Percentiles rank a stretch among this genome's conserved stretches.
Evolutionary conservation across 768 basidiomycete species (phyloP).

Genomic region (Basidioascus undulatus): DNA sequence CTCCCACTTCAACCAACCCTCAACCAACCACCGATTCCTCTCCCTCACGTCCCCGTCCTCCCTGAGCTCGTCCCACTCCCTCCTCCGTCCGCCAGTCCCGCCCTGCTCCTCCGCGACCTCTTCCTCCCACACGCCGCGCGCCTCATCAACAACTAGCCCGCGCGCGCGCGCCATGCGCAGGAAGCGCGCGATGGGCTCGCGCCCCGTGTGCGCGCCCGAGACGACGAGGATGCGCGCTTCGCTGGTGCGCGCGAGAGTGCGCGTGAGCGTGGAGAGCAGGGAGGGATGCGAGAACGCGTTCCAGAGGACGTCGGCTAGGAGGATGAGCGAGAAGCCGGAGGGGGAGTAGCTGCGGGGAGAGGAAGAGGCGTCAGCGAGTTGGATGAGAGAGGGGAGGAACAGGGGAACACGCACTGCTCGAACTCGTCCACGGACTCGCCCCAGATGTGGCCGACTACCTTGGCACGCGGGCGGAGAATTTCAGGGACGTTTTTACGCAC

Average conservation of each 20-base stretch:
- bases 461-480: background rate
- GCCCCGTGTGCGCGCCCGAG: slow-evolving; percentile 5
- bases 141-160: background rate
- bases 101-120: slow-evolving; percentile 1
- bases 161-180: background rate
- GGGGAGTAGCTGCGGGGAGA: background rate
- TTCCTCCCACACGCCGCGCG: background rate
- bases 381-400: background rate
- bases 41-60: slow-evolving; percentile 5
- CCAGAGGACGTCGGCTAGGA: slow-evolving; percentile 7
- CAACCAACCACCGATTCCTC: slow-evolving; percentile 5
- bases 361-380: background rate
- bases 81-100: background rate
- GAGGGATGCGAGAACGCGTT: background rate
- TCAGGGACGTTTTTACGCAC: too few relatives aligned
- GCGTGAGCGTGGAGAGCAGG: background rate
- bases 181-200: background rate
- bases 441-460: background rate
- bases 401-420: background rate
- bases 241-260: background rate
- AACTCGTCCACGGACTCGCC: background rate
- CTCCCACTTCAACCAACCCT: slow-evolving; percentile 4
- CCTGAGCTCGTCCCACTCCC: background rate
- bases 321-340: slow-evolving; percentile 3
- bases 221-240: background rate